Base-by-base conservation (phyloP, 2,329 filamentous ascomycete genomes). In the Penicillium digitatum region DNA sequence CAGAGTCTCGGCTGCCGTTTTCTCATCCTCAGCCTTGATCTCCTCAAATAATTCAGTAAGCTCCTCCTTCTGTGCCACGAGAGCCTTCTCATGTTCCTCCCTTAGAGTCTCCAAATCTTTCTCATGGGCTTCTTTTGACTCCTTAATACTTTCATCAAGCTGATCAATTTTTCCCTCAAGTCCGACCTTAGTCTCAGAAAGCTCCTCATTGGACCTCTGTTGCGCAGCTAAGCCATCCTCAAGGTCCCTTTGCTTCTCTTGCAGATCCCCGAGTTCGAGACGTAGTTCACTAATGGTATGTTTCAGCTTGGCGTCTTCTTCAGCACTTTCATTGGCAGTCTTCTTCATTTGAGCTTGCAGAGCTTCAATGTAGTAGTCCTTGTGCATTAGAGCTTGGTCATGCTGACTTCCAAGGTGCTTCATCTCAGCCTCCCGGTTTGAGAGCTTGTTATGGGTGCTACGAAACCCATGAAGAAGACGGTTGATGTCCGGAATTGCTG, bases 321-420 rank as follows among this genome's bases (percentile, higher is more conserved):
- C 74, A 0, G 78, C 77, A 56, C 78, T 78, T 55, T 81, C 78
- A 49, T 76, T 76, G 44, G 78, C 76, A 18, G 79, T 71, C 43
- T 75, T 76, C 42, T 76, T 74, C 63, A 82, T 74, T 61, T 80
- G 79, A 24, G 76, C 73, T 52, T 79, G 79, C 57, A 83, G 62
- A 14, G 76, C 73, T 57, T 78, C 75, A 52, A 83, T 80, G 59
- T 82, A 79, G 48, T 73, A 76, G 45, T 83, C 79, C 62, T 82
- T 82, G 49, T 75, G 74, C 67, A 78, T 76, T 34, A 82, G 64
- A 29, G 74, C 76, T 56, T 81, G 78, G 46, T 79, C 75, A 57
- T 82, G 78, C 55, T 81, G 78, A 39, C 69, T 69, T 55, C 78
- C 73, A 20, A 78, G 71, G 55, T 80, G 74, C 51, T 77, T 79